phyloP scores from a whole-genome alignment of 306 rosid species.

The Phaseolus lunatus region DNA sequence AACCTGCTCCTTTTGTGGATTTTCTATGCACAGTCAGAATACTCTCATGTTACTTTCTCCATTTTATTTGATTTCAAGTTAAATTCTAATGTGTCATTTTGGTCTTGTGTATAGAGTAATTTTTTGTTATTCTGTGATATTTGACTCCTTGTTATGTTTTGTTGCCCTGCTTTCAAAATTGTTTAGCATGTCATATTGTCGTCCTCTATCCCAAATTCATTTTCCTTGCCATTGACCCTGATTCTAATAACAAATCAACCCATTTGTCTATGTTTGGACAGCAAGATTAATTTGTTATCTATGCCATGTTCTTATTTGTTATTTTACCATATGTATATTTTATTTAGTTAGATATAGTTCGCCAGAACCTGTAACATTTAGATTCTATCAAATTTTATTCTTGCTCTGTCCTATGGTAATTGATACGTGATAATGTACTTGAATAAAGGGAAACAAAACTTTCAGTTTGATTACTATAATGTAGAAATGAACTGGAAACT shows the following conservation, averaged over 20 bases:
- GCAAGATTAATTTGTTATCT: slow-evolving; percentile 8
- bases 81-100: neutral
- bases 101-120: neutral
- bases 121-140: neutral
- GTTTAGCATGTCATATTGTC: slow-evolving; percentile 5
- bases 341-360: neutral
- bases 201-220: slow-evolving; percentile 18
- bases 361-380: slow-evolving; percentile 17
- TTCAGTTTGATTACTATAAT: slow-evolving; percentile 14
- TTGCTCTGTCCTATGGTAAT: slow-evolving; percentile 23
- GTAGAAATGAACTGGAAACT: slow-evolving; percentile 29
- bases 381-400: slow-evolving; percentile 24
- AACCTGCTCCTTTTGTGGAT: slow-evolving; percentile 3
- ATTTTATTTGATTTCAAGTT: neutral
- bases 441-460: neutral
- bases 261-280: slow-evolving; percentile 13
- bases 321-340: neutral
- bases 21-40: neutral
- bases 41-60: slow-evolving; percentile 17
- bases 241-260: slow-evolving; percentile 3
- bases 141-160: slow-evolving; percentile 9
- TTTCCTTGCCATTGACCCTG: slow-evolving; percentile 32
- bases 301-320: neutral
- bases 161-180: slow-evolving; percentile 1
- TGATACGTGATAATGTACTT: slow-evolving; percentile 10